Evolutionary conservation across 2,329 filamentous ascomycete species (phyloP), one percentile per base, ranked within the genome.

Genomic region (Curvularia eragrostidis): DNA sequence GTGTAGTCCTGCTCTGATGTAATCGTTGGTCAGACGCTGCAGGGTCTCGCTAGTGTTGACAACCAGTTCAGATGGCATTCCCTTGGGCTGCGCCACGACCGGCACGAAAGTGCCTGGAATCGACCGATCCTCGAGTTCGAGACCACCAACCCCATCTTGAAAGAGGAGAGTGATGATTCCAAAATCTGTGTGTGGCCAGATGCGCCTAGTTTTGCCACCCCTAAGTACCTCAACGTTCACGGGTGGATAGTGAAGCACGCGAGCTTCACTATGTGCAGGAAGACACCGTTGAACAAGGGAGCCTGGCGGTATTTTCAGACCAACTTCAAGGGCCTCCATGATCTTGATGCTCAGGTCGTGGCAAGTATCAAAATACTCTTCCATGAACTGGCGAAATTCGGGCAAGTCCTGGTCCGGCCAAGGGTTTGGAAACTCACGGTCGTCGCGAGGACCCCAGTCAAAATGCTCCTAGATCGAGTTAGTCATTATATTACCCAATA

Each of bases 1-100:
- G 24, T 46, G 42, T 15, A 46, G 24, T 3, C 42, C 42, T 26
- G 42, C 42, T 18, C 19, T 21, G 24, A 46, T 21, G 24, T 7
- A 21, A 26, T 46, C 24, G 42, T 21, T 21, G 23, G 42, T 46
- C 42, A 21, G 24, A 21, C 24, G 42, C 13, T 46, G 19, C 42
- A 46, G 24, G 24, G 42, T 46, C 42, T 46, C 42, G 24, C 19
- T 26, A 21, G 24, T 46, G 42, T 46, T 46, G 42, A 46, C 42
- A 21, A 46, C 24, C 8, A 46, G 42, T 21, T 46, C 42, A 8
- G 42, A 26, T 8, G 26, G 26, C 26, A 28, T 28, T 28, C 26
- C 26, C 42, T 46, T 46, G 42, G 24, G 19, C 24, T 26, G 19
- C 42, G 24, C 19, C 12, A 26, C 42, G 6, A 46, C 42, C 42